Evolutionary conservation across 148 eudicot species (phyloP).

Genomic region (Camellia sinensis): DNA sequence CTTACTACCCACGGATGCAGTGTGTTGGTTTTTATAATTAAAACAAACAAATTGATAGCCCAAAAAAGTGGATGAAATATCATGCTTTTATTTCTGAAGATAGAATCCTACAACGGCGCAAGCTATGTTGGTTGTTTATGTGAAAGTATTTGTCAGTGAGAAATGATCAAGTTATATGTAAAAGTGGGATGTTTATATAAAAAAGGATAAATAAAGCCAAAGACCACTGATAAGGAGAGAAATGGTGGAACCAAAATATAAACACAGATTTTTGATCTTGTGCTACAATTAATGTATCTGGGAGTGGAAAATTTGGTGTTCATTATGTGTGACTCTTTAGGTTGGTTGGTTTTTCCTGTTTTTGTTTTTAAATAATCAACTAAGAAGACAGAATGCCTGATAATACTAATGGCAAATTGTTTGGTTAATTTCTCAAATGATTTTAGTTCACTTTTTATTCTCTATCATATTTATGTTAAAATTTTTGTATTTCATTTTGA

Average conservation of each 20-base stretch:
- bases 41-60: background rate
- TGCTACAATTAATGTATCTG: background rate
- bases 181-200: background rate
- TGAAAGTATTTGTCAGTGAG: background rate
- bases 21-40: background rate
- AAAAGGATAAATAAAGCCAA: background rate
- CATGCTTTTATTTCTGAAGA: background rate
- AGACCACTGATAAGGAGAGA: background rate
- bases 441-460: background rate
- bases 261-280: background rate
- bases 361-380: too few species aligned
- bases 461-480: background rate
- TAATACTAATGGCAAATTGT: background rate
- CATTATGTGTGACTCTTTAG: background rate
- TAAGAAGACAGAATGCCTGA: background rate
- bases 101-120: constrained; percentile 1
- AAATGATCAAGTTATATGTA: background rate
- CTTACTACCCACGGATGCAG: background rate
- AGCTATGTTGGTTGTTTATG: background rate
- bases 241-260: background rate
- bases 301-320: background rate
- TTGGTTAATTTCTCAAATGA: constrained; percentile 2
- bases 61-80: constrained; percentile 6
- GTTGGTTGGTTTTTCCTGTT: background rate
- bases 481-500: background rate